Evolutionary conservation across 768 basidiomycete species (phyloP), one percentile per base, ranked within the genome.

Genomic region (Boletus reticuloceps): DNA sequence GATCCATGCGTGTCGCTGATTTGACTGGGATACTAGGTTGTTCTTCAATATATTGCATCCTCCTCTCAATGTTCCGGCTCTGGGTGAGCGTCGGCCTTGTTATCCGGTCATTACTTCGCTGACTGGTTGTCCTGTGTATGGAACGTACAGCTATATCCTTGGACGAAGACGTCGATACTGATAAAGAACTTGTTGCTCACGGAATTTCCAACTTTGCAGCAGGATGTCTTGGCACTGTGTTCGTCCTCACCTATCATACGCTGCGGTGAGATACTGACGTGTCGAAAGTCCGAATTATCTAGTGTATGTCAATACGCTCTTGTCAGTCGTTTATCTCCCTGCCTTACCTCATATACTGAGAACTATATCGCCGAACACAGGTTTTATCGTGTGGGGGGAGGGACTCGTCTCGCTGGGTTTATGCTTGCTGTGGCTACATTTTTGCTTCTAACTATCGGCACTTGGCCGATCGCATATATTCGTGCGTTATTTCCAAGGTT

Each of bases 331-430:
- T 32, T 53, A 68, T 58, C 14, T 22, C 6, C 7, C 2, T 46
- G 10, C 11, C 20, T 39, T 40, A 40, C 45, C 48, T 47, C 39
- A 1, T 25, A 7, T 27, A 25, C 32, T 55, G 20, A 60, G 2
- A 29, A 3, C 9, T 11, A 4, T 36, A 2, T 17, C 1, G 7
- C 6, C 1, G 6, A 25, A 19, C 7, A 11, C 45, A 85, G 85
- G 57, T 96, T 98, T 71, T 98, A 97, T 73, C 89, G 94, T 34
- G 90, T 97, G 17, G 95, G 96, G 2, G 96, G 96, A 5, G 84
- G 81, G 9, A 94, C 85, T 3, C 79, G 96, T 13, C 71, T 94
- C 19, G 84, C 95, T 2, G 91, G 94, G 6, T 85, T 95, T 60
- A 73, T 98, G 72, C 84, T 99, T 16, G 94, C 91, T 1, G 67